These are phyloP conservation scores for Berberis vulgaris DNA, from an alignment of 164 flowering plant genomes.

Conservation along the genomic window DNA sequence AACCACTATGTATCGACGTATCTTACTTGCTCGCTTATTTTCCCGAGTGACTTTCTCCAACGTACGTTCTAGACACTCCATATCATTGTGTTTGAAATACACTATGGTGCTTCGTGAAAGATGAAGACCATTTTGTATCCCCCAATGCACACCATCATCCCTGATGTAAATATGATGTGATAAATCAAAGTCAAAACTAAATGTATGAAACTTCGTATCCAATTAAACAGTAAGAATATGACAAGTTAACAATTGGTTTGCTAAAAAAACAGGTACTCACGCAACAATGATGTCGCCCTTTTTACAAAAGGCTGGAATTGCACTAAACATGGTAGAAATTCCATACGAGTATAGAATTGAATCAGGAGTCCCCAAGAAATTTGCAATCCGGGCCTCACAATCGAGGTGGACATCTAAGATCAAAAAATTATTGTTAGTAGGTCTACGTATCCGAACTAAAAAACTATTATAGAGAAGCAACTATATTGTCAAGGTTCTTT, in stretches of 20 bases:
- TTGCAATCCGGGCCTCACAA: conserved; percentile 90
- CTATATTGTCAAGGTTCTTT: too few species aligned
- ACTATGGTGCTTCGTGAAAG: conserved; percentile 90
- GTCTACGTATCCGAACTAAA: not conserved
- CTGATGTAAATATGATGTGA: conserved; percentile 24
- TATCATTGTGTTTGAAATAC: conserved; percentile 94
- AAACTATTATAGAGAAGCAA: not conserved
- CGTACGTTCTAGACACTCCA: conserved; percentile 61
- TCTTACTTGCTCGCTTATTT: conserved; percentile 64
- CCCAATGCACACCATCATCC: conserved; percentile 99
- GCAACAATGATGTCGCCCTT: conserved; percentile 91
- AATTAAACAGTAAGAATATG: not conserved
- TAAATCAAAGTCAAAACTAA: not conserved
- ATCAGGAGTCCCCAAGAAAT: conserved; percentile 91
- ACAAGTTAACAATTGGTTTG: not conserved
- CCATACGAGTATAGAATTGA: conserved; percentile 96
- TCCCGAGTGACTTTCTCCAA: conserved; percentile 63
- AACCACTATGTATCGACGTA: conserved; percentile 91
- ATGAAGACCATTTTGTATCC: conserved; percentile 93
- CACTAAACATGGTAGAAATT: conserved; percentile 94
- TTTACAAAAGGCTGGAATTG: conserved; percentile 91
- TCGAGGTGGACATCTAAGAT: conserved; percentile 91
- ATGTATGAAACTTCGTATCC: not conserved
- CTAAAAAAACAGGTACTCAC: conserved; percentile 41
- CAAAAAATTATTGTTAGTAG: conserved; percentile 10